Evolutionary conservation across 1,284 basidiomycete genomes (phyloP), one percentile per base, ranked within the genome.

Genomic region (Pseudozyma thailandica): DNA sequence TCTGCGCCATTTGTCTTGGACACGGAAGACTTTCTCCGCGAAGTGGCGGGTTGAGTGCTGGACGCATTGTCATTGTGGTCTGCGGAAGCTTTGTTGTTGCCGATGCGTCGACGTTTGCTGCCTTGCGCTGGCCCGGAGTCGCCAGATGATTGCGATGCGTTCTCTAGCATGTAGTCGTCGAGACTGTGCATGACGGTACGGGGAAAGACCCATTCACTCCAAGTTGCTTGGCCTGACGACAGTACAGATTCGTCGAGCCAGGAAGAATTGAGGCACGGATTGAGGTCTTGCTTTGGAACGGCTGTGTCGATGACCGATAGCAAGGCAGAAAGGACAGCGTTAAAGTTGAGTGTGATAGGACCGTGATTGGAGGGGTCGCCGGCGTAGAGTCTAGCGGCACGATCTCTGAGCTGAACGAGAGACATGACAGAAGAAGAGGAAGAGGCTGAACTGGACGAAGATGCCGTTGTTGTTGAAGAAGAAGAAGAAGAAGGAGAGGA

Each of bases 121-220:
- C 53, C 51, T 20, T 61, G 55, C n/a, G 18, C 38, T 23, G 12
- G 38, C 30, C 15, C 15, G 12, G 38, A 20, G 4, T 6, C 6
- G 18, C 13, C 13, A n/a, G 38, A 4, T 8, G 38, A 20, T 7
- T 41, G 18, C 6, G 6, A 20, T 28, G 48, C 41, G 3, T 37
- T 26, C 15, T 60, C 56, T 13, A 28, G 6, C 47, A 57, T 71
- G 50, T 48, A 60, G 16, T 58, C 55, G 43, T 60, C 48, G 25
- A 71, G 53, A 23, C 23, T 47, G 43, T 47, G 46, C 52, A 65
- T 53, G 27, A 53, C 39, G 43, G 50, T 41, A 28, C 68, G 68
- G 23, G 68, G 68, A 38, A 65, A 71, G 28, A 71, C 35, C 68
- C 68, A 71, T 18, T 54, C 42, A n/a, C 44, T 46, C 68, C 68